A percentile compares a stretch with the other conserved stretches of the same genome.
Evolutionary conservation across 805 yeast genomes (phyloP).

Genomic region (Tetrapisispora arboricola): DNA sequence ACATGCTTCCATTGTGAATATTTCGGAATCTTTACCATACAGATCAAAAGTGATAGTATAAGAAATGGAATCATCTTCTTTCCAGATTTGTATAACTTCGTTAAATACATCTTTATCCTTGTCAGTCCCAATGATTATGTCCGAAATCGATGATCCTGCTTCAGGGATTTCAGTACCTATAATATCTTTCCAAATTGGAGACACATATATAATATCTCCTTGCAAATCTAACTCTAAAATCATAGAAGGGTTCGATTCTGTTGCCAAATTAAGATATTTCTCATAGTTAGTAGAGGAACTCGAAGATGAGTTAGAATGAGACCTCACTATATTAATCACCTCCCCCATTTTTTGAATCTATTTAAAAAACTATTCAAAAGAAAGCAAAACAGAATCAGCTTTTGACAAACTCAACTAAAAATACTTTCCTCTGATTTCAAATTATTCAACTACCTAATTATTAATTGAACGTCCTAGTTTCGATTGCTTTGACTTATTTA

Average conservation of each 20-base stretch:
- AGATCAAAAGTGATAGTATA: conserved; percentile 65
- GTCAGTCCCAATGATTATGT: conserved; percentile 52
- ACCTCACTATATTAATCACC: not conserved
- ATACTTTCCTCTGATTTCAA: too few species aligned
- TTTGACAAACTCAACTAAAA: too few species aligned
- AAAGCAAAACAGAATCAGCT: too few species aligned
- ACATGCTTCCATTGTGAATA: conserved; percentile 81
- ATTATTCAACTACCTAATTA: too few species aligned
- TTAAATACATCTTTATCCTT: conserved; percentile 59
- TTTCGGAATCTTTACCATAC: conserved; percentile 34
- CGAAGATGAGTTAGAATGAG: conserved; percentile 9
- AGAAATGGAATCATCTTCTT: conserved; percentile 53
- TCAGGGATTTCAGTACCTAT: conserved; percentile 47
- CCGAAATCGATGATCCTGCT: conserved; percentile 37
- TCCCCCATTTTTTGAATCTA: not conserved
- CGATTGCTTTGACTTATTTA: too few species aligned
- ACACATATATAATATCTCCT: conserved; percentile 64
- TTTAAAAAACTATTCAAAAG: too few species aligned
- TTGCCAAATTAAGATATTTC: conserved; percentile 50
- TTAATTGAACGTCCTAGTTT: too few species aligned
- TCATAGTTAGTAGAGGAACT: conserved; percentile 26
- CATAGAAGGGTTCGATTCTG: conserved; percentile 63
- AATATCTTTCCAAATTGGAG: conserved; percentile 68
- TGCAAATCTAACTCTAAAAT: conserved; percentile 75
- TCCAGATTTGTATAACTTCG: conserved; percentile 62